Conservation (phyloP, 768 basidiomycete genomes). For the Amanita phalloides region DNA sequence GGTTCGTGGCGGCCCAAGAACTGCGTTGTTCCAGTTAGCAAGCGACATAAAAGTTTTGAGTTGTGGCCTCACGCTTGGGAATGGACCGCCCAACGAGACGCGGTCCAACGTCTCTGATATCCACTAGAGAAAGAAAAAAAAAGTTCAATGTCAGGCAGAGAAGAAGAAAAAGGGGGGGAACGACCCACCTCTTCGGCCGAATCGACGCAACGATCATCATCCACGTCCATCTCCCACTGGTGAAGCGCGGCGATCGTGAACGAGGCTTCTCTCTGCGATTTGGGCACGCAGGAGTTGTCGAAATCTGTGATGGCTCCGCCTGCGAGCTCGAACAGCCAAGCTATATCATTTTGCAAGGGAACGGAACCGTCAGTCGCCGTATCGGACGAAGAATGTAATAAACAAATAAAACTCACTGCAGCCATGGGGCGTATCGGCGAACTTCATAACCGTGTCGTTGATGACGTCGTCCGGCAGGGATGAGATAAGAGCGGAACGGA, state of each 20-base stretch:
- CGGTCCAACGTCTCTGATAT: constrained; percentile 63
- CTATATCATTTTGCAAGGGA: constrained; percentile 23
- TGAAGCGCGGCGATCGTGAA: constrained; percentile 88
- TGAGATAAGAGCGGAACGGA: constrained; percentile 76
- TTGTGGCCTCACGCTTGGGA: constrained; percentile 61
- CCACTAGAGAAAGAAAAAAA: constrained; percentile 40
- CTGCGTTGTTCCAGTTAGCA: constrained; percentile 21
- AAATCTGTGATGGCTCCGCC: constrained; percentile 72
- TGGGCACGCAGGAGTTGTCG: constrained; percentile 66
- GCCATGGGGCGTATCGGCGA: constrained; percentile 77
- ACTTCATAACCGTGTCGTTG: constrained; percentile 72
- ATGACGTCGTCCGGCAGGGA: constrained; percentile 82
- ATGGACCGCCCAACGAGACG: constrained; percentile 68
- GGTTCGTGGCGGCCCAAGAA: constrained; percentile 68
- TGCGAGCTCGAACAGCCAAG: constrained; percentile 88
- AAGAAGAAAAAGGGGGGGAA: neutral
- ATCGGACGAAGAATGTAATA: neutral
- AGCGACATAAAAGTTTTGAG: neutral
- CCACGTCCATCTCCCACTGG: constrained; percentile 82
- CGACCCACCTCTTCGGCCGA: constrained; percentile 68
- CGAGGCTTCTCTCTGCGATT: constrained; percentile 64
- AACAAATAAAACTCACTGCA: constrained; percentile 56
- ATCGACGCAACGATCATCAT: constrained; percentile 70
- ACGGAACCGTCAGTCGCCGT: neutral
- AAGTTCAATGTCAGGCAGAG: neutral